Base-by-base conservation (phyloP, 371 early-diverging fungal species). In the Syncephalis plumigaleata region DNA sequence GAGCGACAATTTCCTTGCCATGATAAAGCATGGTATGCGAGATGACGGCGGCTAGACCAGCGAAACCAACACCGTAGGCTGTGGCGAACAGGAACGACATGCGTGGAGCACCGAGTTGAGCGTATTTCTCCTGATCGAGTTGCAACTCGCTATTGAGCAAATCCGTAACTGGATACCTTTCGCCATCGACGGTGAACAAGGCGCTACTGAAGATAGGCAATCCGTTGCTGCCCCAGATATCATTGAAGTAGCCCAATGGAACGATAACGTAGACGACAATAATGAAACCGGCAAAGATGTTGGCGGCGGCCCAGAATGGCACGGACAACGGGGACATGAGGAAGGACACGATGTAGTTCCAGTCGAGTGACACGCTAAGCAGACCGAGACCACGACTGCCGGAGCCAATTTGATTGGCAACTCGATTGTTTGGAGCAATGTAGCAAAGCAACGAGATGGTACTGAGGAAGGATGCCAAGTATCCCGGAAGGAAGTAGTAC, bases 241-340 rank as follows among this genome's bases (percentile, higher is more conserved):
- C 77, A 40, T 61, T 58, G 51, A 74, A 79, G 57, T 79, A 85
- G 38, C 80, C 57, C 51, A 75, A 63, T 8, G 86, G 85, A 13
- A 68, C 67, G 43, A 87, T 51, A 49, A 90, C 59, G 86, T 86
- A 90, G 57, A 70, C 63, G 44, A 81, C 61, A 36, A 84, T 50
- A 38, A 73, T 67, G 52, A 73, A 75, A 26, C 81, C 56, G 37
- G 51, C 56, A 27, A 61, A 27, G 0, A 50, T 56, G 13, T 49
- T 42, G 44, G 54, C 58, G 22, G 57, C 56, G 15, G 60, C 54
- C 64, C 64, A 63, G 58, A 56, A 63, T 9, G 64, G 64, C 4
- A 54, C 51, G 5, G 80, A 78, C 31, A 60, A 31, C 4, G 56
- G 51, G 27, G 56, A 53, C 61, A 61, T 58, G 52, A 58, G 53